Base-by-base conservation (phyloP, 495 filamentous ascomycete species). In the Xylaria acuta region DNA sequence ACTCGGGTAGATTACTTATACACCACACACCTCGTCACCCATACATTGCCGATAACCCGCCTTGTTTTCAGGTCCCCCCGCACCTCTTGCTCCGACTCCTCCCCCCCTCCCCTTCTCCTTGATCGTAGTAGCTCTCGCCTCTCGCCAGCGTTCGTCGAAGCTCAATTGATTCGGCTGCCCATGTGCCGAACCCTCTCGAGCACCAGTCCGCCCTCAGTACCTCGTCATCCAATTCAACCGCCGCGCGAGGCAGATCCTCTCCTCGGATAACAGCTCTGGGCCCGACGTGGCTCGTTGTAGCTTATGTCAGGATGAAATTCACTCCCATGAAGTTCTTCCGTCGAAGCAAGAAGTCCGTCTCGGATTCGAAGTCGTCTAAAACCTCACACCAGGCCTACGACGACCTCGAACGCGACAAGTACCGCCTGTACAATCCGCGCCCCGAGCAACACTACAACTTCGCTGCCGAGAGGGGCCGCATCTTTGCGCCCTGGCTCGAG, bases 281-380 rank as follows among this genome's bases (percentile, higher is more conserved):
- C 25, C 51, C 12, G 49, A 8, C 49, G 49, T 53, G 14, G 53
- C 53, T 56, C 53, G 14, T 22, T 22, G 32, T 60, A 60, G 65
- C 30, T 54, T 40, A 20, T 25, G 20, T 65, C 72, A 71, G 41
- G 34, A 79, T 77, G 74, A 79, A 77, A 18, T 76, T 72, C 47
- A 38, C 68, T 30, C 38, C 70, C 11, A 83, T 82, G 82, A 82
- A 80, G 72, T 84, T 85, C 72, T 85, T 85, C 77, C 81, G 76
- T 59, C 77, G 77, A 36, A 79, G 77, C 67, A 77, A 75, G 71
- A 79, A 79, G 73, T 70, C 77, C 30, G 47, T 40, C 45, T 73
- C 75, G 20, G 72, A 75, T 43, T 59, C 67, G n/a, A 75, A 78
- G 69, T 20, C 65, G 41, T 36, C 73, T 41, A 74, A 73, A 9